phyloP scores from a whole-genome alignment of 78 protist species.

The Cavenderia fasciculata region DNA sequence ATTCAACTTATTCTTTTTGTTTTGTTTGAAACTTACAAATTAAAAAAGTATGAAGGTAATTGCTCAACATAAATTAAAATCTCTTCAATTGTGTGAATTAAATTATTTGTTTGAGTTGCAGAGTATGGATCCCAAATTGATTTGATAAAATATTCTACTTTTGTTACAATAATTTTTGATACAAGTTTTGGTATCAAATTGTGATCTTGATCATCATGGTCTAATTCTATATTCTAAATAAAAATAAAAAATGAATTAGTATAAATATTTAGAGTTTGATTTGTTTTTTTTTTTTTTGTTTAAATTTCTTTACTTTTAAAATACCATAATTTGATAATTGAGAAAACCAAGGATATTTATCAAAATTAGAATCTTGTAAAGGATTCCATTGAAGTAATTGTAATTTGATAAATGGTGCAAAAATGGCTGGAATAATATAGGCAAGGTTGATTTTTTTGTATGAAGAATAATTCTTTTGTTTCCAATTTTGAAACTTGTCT shows the following conservation, averaged over 20 bases:
- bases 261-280: not conserved
- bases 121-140: conserved; percentile 59
- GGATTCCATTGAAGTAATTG: conserved; percentile 65
- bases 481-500: conserved; percentile 56
- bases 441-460: conserved; percentile 22
- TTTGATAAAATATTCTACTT: conserved; percentile 18
- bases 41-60: no score
- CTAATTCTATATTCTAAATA: not conserved
- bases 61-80: conserved; percentile 8
- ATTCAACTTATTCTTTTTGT: no score
- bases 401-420: conserved; percentile 48
- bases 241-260: not conserved
- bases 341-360: conserved; percentile 17
- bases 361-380: not conserved
- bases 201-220: conserved; percentile 13
- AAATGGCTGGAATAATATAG: conserved; percentile 29
- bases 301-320: not conserved
- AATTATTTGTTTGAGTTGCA: conserved; percentile 8
- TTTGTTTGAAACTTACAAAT: no score
- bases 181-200: conserved; percentile 46
- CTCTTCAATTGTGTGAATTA: conserved; percentile 20
- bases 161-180: conserved; percentile 30
- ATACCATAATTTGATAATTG: conserved; percentile 16
- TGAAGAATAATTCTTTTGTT: conserved; percentile 27
- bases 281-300: no score